Base-by-base conservation (phyloP, 768 basidiomycete species). In the Panus rudis region DNA sequence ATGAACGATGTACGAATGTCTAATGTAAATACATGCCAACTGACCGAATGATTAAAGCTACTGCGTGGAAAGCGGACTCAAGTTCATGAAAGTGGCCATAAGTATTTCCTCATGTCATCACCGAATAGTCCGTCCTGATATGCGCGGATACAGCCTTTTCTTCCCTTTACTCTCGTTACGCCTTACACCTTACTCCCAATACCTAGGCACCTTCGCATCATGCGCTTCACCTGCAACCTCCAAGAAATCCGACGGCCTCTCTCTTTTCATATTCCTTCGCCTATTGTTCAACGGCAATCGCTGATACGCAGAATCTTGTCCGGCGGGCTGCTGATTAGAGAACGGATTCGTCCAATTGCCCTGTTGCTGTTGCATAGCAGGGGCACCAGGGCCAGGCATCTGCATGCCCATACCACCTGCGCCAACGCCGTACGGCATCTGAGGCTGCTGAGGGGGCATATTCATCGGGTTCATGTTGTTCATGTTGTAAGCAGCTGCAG, bases 271-370 rank as follows among this genome's bases (percentile, higher is more conserved):
- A 40, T 79, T 79, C 56, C 84, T 68, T 41, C 88, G 73, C 46
- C 88, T 72, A 54, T 86, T 88, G 55, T 90, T 91, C 42, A 92
- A 64, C 23, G 88, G 88, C 38, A 89, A 57, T 26, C 89, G 72
- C 59, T 92, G 89, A 59, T 92, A 91, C n/a, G 88, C 84, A 5
- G 87, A 90, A 49, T 91, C 88, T 55, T 80, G 78, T 5, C 72
- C 71, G 39, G 73, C 72, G 23, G 75, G 72, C 58, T 85, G 82
- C 54, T 86, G 82, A 48, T 75, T 78, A 35, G 70, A 52, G 58
- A 72, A 84, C 45, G 72, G 70, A 52, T 69, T 71, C 49, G 67
- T 63, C 66, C 69, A 74, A 27, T 55, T 67, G 64, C 68, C 60
- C 48, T 69, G 69, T 26, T 68, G 61, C 47, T 54, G 52, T 46